phyloP scores from a whole-genome alignment of 495 filamentous ascomycete species.

The Neurospora tetraspora region DNA sequence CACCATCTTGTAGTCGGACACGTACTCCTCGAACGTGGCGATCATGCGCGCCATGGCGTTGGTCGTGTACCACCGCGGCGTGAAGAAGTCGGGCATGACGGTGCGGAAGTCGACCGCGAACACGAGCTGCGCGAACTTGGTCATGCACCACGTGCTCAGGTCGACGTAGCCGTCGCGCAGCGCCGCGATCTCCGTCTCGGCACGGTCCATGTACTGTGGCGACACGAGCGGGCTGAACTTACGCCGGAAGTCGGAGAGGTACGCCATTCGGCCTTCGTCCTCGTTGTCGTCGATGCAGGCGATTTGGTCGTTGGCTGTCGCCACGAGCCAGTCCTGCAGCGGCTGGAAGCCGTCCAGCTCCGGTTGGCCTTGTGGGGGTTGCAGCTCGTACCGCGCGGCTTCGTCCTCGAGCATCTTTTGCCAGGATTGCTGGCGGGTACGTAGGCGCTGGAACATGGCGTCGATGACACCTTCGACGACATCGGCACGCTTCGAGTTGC shows the following conservation, averaged over 20 bases:
- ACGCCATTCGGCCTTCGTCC: conserved; percentile 58
- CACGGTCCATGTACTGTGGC: conserved; percentile 63
- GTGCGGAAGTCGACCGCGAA: conserved; percentile 76
- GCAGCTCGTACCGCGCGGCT: conserved; percentile 52
- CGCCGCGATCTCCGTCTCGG: conserved; percentile 57
- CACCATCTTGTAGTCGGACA: conserved; percentile 69
- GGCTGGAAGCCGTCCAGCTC: conserved; percentile 69
- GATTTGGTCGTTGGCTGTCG: conserved; percentile 98
- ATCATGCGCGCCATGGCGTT: conserved; percentile 81
- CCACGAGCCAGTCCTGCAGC: conserved; percentile 87
- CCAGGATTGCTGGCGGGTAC: conserved; percentile 72
- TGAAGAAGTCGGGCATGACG: conserved; percentile 85
- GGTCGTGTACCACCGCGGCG: conserved; percentile 71
- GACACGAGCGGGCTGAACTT: conserved; percentile 73
- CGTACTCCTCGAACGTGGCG: conserved; percentile 89
- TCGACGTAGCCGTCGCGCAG: conserved; percentile 89
- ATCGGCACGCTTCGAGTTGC: conserved; percentile 69
- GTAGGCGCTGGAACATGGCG: conserved; percentile 81
- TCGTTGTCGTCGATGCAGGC: conserved; percentile 87
- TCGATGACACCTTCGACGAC: conserved; percentile 90
- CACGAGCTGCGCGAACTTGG: conserved; percentile 71
- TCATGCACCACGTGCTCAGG: conserved; percentile 79
- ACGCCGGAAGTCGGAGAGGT: conserved; percentile 69
- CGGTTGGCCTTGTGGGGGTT: conserved; percentile 25
- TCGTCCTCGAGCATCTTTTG: conserved; percentile 84